These are phyloP conservation scores for Pseudoperonospora humuli DNA, from an alignment of 352 stramenopile species.

Conservation along the genomic window DNA sequence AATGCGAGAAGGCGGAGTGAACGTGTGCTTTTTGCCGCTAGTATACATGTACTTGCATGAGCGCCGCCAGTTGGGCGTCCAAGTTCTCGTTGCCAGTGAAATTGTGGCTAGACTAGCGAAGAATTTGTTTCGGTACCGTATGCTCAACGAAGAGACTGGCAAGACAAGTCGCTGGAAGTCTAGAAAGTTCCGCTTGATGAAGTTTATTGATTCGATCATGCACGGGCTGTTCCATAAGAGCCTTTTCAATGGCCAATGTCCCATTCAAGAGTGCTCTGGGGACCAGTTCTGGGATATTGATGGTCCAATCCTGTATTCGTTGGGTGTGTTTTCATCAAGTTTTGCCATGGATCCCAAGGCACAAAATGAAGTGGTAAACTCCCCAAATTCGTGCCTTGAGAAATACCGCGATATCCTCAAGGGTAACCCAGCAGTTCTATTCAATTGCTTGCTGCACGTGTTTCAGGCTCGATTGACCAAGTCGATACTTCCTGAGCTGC, in stretches of 20 bases:
- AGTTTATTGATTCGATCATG: slow-evolving; percentile 68
- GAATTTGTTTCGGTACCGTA: slow-evolving; percentile 54
- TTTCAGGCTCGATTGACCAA: slow-evolving; percentile 48
- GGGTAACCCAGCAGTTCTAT: slow-evolving; percentile 48
- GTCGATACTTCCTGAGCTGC: slow-evolving; percentile 42
- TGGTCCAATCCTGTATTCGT: slow-evolving; percentile 46
- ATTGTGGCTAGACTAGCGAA: slow-evolving; percentile 71
- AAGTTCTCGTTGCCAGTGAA: slow-evolving; percentile 52
- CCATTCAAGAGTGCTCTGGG: slow-evolving; percentile 32
- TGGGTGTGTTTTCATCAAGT: slow-evolving; percentile 54
- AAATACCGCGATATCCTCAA: slow-evolving; percentile 44
- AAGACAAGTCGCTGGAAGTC: slow-evolving; percentile 43
- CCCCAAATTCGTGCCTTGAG: slow-evolving; percentile 16
- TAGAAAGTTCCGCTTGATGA: slow-evolving; percentile 45
- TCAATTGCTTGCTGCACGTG: slow-evolving; percentile 44
- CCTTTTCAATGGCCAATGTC: slow-evolving; percentile 16
- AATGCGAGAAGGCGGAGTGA: slow-evolving; percentile 55
- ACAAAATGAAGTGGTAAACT: slow-evolving; percentile 10
- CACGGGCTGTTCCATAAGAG: slow-evolving; percentile 51
- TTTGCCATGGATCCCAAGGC: slow-evolving; percentile 35
- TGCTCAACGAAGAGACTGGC: slow-evolving; percentile 42
- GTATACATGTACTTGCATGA: slow-evolving; percentile 39
- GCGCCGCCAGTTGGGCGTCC: slow-evolving; percentile 42
- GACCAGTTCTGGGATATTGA: slow-evolving; percentile 76
- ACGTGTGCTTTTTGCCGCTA: slow-evolving; percentile 62